Evolutionary conservation across 2,329 filamentous ascomycete genomes (phyloP), one percentile per base, ranked within the genome.

Genomic region (Harringtonia aguacate): DNA sequence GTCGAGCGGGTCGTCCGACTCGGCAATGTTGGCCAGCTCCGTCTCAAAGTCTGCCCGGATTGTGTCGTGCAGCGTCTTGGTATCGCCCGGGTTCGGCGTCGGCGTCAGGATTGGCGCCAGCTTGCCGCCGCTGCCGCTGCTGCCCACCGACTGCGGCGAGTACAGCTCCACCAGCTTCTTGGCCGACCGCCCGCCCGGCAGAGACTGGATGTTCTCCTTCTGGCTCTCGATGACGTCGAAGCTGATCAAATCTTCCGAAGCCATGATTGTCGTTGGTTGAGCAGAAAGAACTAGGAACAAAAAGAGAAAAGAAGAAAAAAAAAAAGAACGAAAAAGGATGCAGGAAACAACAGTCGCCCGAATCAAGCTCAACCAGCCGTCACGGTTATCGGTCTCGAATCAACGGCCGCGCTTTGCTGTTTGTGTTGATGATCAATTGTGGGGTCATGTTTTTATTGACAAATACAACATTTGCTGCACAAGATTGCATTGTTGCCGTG

Each of bases 151-250:
- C 34, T 75, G 72, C 44, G 85, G 72, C 49, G 88, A 82, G 73
- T 87, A 88, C 28, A 87, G 77, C 44, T 88, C 77, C 27, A 82
- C 88, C 41, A 98, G 81, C 43, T 92, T 89, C 66, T 81, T 86
- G 37, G 90, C 92, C 34, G 90, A 97, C 52, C 92, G 71, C 20
- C 75, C 92, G 50, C 86, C 84, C 15, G 90, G 89, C 13, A 98
- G 74, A 20, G 88, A 81, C 63, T 95, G 89, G 45, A 98, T 95
- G 64, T 98, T 98, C 67, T 98, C 92, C 66, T 98, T 98, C 56
- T 95, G 89, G 38, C 77, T 79, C 67, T 98, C 92, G 65, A 98
- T 95, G 50, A 95, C 77, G 56, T 94, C 85, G 67, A 98, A 97
- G 66, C 79, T 68, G 58, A 82, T 77, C 33, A 78, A 62, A 53